Evolutionary conservation across 495 filamentous ascomycete species (phyloP), one percentile per base, ranked within the genome.

Genomic region (Neurospora sp.): DNA sequence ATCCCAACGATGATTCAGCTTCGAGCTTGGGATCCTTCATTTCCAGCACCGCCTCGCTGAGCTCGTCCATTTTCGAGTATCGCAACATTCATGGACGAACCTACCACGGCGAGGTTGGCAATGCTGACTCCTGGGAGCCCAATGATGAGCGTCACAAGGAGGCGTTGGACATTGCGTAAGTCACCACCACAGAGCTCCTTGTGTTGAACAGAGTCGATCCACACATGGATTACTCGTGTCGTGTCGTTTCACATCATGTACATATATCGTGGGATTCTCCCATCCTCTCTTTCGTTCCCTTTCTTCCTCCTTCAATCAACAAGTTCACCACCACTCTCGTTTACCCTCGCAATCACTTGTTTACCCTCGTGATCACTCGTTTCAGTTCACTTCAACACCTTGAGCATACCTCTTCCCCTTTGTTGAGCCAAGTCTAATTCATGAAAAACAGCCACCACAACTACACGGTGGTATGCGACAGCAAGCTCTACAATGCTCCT

Each of bases 401-500:
- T n/a, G n/a, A n/a, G n/a, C n/a, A n/a, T n/a, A n/a, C n/a, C 23
- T 12, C 1, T 18, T 8, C 14, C 11, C 12, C 14, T 16, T 31
- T 7, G 11, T 0, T 5, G 18, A 18, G 0, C 12, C 14, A 2
- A 62, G 1, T 62, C 27, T 35, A 18, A 35, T 0, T 8, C 2
- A n/a, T 1, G 37, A 31, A 23, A 44, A 39, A 2, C n/a, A 84
- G 80, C 35, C 77, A 78, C 12, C 74, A 78, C 12, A 14, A 1
- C 0, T n/a, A 41, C 1, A 72, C 70, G 3, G 39, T 81, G 1
- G 70, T 86, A 18, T 81, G 89, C 0, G 86, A 85, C 31, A 88
- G 87, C 16, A 84, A 84, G 48, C 81, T 90, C 5, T 85, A 84
- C 75, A 80, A 86, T 0, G 86, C 90, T 0, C 90, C 90, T 10